A percentile compares a stretch with the other conserved stretches of the same genome.
phyloP scores from a whole-genome alignment of 2,329 filamentous ascomycete species.

The Ophiostoma sp. region DNA sequence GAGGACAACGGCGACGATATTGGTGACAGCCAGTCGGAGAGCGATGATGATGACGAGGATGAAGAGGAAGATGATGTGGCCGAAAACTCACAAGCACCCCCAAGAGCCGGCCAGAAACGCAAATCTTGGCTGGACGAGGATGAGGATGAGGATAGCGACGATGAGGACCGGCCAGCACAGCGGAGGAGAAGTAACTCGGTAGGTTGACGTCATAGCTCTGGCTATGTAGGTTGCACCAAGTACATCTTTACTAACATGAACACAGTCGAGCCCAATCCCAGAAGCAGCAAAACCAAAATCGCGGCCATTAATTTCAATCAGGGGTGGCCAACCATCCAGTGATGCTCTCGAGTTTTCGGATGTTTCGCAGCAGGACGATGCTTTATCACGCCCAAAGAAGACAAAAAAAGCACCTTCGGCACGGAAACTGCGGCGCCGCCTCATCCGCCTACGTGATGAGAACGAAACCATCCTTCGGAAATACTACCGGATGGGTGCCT shows the following conservation, averaged over 20 bases:
- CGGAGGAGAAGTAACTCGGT: slow-evolving; percentile 84
- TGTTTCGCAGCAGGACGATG: slow-evolving; percentile 44
- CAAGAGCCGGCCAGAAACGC: slow-evolving; percentile 43
- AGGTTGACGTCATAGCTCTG: slow-evolving; percentile 34
- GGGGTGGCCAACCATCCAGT: slow-evolving; percentile 43
- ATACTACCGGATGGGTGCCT: slow-evolving; percentile 83
- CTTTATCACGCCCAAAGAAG: slow-evolving; percentile 39
- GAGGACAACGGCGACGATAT: slow-evolving; percentile 58
- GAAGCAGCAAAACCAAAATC: slow-evolving; percentile 58
- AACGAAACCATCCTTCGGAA: slow-evolving; percentile 69
- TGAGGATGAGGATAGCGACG: slow-evolving; percentile 66
- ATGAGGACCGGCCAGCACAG: slow-evolving; percentile 70
- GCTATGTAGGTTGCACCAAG: slow-evolving; percentile 22
- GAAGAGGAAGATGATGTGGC: slow-evolving; percentile 38
- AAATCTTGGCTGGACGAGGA: slow-evolving; percentile 72
- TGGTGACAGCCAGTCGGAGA: slow-evolving; percentile 69
- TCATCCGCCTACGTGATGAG: slow-evolving; percentile 69
- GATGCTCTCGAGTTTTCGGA: slow-evolving; percentile 50
- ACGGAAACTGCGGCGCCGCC: slow-evolving; percentile 62
- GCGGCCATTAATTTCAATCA: slow-evolving; percentile 54
- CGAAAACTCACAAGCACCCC: background rate
- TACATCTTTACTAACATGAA: background rate
- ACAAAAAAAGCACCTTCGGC: slow-evolving; percentile 53
- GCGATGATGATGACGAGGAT: slow-evolving; percentile 53
- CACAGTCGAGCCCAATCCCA: slow-evolving; percentile 62